Evolutionary conservation across 1,139 yeast genomes (phyloP), one percentile per base, ranked within the genome.

Genomic region (Geotrichum histeridarum): DNA sequence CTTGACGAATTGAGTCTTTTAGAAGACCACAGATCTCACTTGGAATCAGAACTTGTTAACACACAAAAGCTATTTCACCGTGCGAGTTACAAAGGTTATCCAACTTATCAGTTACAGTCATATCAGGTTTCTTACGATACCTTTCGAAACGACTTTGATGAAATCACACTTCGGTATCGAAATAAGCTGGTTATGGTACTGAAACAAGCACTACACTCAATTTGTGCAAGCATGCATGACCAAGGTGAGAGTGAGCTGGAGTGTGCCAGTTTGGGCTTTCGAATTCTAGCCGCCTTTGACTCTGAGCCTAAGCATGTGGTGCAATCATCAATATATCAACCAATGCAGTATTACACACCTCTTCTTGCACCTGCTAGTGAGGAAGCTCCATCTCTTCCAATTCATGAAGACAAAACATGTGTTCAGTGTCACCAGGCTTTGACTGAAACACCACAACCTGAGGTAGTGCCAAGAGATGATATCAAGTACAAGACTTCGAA

Each of bases 11-110:
- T 54, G 27, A 33, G 53, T 14, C 46, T 35, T n/a, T 36, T 54
- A 30, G 57, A 54, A 37, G 53, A 48, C 15, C 57, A 48, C 33
- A 35, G 51, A 11, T 31, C 50, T 12, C 52, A 49, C 9, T 33
- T 54, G 35, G 57, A 54, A 27, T 43, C 37, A 9, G 57, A 54
- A 44, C 54, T 54, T n/a, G 49, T 51, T 22, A 50, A 50, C 17
- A 54, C 57, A 6, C 57, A 54, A 45, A 54, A 54, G 37, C 33
- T 51, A 2, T 54, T 48, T 36, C 51, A 54, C 50, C 42, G 54
- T 12, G 57, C 57, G 27, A 54, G 51, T 35, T 54, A 54, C 48
- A 49, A 53, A n/a, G 54, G 54, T 18, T 51, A 51, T 12, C 57
- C 57, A 7, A 22, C 33, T 8, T 48, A 54, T 36, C 57, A 54